These are phyloP conservation scores for Solanum pennellii DNA, from an alignment of 257 asterid species.

Conservation along the genomic window DNA sequence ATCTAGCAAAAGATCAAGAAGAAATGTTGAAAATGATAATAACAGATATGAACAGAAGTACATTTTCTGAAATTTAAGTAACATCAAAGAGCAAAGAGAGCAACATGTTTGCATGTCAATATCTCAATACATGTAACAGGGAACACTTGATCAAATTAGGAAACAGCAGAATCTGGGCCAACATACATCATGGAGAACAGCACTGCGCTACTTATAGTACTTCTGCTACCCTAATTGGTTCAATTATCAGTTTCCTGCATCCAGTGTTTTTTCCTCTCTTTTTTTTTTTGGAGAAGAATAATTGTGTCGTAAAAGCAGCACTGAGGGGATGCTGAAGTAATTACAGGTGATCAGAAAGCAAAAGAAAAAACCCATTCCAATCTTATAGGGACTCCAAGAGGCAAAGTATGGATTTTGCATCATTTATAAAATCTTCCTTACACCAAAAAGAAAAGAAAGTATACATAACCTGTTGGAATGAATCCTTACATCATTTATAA, in stretches of 20 bases:
- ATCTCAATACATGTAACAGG: background rate
- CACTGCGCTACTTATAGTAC: background rate
- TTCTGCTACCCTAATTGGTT: background rate
- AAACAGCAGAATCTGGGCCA: background rate
- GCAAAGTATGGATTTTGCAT: background rate
- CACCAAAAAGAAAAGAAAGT: background rate
- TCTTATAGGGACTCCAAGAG: background rate
- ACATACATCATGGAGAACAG: background rate
- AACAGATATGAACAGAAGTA: background rate
- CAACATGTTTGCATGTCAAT: background rate
- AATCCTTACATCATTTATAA: background rate
- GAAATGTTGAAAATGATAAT: background rate
- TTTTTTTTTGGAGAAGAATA: background rate
- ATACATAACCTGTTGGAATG: background rate
- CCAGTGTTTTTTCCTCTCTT: background rate
- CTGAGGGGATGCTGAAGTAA: background rate
- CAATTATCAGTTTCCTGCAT: background rate
- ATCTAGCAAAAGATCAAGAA: conserved; percentile 35
- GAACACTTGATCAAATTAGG: background rate
- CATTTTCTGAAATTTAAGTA: background rate
- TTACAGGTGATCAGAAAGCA: background rate
- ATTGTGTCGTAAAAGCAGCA: background rate
- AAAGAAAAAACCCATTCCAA: background rate
- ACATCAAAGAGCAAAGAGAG: background rate
- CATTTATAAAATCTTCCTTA: background rate